Conservation (phyloP, 75 land plant genomes). For the Pseudotsuga menziesii region DNA sequence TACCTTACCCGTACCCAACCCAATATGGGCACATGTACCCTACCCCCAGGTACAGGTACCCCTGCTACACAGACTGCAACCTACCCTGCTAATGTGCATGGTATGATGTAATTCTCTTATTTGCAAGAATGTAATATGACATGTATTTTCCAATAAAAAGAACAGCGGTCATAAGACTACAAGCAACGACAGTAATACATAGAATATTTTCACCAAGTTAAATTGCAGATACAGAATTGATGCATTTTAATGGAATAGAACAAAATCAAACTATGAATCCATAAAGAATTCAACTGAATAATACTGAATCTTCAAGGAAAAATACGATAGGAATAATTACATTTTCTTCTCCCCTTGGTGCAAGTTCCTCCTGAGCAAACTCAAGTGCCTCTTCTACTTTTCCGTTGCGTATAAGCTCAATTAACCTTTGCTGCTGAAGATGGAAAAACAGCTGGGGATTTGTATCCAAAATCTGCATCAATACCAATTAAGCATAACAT, state of each 20-base stretch:
- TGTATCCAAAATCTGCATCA: slow-evolving; percentile 91
- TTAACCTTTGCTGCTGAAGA: slow-evolving; percentile 94
- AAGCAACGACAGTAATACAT: background rate
- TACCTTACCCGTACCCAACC: too few relatives aligned
- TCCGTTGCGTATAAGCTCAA: slow-evolving; percentile 85
- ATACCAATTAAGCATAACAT: background rate
- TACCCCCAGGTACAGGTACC: too few relatives aligned
- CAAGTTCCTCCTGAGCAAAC: slow-evolving; percentile 98
- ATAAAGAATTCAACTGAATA: background rate
- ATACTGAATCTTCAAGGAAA: background rate
- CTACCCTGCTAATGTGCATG: too few relatives aligned
- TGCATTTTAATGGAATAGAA: too few relatives aligned
- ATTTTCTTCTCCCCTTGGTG: slow-evolving; percentile 98
- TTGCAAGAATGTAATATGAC: too few relatives aligned
- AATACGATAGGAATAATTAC: slow-evolving; percentile 24
- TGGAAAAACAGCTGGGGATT: slow-evolving; percentile 98
- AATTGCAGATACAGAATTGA: too few relatives aligned
- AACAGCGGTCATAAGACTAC: background rate
- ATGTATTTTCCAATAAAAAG: too few relatives aligned
- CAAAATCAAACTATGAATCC: too few relatives aligned
- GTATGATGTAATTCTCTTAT: too few relatives aligned
- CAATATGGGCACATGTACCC: too few relatives aligned
- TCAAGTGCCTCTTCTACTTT: slow-evolving; percentile 94
- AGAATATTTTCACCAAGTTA: background rate
- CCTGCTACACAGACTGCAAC: too few relatives aligned